phyloP scores from a whole-genome alignment of 306 rosid genomes.

The Parietaria judaica region DNA sequence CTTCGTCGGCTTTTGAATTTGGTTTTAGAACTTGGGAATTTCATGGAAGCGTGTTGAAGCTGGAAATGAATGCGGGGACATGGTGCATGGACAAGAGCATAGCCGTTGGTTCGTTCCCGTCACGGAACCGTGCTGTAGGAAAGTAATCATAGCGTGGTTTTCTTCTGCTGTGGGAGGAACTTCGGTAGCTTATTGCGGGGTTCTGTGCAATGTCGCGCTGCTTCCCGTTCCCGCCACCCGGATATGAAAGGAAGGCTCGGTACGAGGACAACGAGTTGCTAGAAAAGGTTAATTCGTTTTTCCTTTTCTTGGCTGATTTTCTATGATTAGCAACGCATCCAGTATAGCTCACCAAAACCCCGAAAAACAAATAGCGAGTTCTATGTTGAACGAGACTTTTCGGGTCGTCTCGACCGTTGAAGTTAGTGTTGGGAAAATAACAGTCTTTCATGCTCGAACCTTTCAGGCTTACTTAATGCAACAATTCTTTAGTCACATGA shows the following conservation, averaged over 20 bases:
- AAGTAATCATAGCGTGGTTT: constrained; percentile 41
- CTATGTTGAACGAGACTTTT: background rate
- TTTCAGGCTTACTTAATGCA: background rate
- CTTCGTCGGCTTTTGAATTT: constrained; percentile 17
- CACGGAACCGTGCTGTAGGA: constrained; percentile 44
- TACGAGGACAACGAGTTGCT: constrained; percentile 51
- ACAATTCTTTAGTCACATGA: background rate
- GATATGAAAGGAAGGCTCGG: constrained; percentile 76
- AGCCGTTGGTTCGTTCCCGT: constrained; percentile 73
- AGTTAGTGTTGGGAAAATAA: background rate
- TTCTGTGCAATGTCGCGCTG: constrained; percentile 98
- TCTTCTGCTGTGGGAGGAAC: constrained; percentile 32
- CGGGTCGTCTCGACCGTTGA: background rate
- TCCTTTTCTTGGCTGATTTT: constrained; percentile 15
- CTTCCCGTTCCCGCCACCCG: constrained; percentile 92
- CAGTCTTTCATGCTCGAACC: background rate
- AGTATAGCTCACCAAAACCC: background rate
- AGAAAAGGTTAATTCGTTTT: constrained; percentile 54
- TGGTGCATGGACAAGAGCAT: constrained; percentile 94
- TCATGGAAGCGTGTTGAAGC: constrained; percentile 51
- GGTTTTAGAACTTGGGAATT: constrained; percentile 32
- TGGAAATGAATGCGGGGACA: constrained; percentile 82
- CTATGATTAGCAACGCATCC: constrained; percentile 16
- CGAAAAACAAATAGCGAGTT: background rate
- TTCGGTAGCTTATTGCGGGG: constrained; percentile 32